Evolutionary conservation across 768 basidiomycete species (phyloP), one percentile per base, ranked within the genome.

Genomic region (Amanita polypyramis): DNA sequence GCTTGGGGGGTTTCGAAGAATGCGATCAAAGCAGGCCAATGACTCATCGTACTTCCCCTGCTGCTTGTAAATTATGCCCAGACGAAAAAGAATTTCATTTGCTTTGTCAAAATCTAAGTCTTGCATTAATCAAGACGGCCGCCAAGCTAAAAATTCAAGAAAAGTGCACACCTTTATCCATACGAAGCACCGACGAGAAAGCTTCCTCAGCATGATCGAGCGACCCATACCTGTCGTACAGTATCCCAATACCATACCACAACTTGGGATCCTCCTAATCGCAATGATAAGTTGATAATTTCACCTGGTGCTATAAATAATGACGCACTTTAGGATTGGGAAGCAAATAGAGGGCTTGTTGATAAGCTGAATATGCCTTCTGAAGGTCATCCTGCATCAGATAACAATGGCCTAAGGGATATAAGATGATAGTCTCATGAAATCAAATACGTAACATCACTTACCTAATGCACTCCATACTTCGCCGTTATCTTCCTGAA

Each of bases 61-160:
- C 60, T 97, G 95, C 69, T 99, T 98, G 75, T 98, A 98, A 52
- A 99, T 99, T 60, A 99, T 98, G 30, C 96, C 96, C 11, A 99
- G 76, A 29, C 96, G 82, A 71, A 98, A 99, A 23, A 95, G 82
- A 53, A 99, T 97, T 62, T 99, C 96, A 62, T 98, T 97, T 38
- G 93, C 86, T 71, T 97, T 97, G 71, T 97, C 93, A 56, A 98
- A 99, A 62, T 93, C 94, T 82, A 74, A 59, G 60, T 72, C 73
- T 74, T 59, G 46, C 43, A 60, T 64, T 47, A 61, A 53, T 58
- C 45, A 51, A 55, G 53, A 56, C 52, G 56, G 57, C 43, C 49
- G 48, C 55, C 33, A 39, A 27, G 23, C 42, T 15, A 43, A 46
- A 35, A 10, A 38, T 32, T n/a, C 25, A 47, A 33, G 43, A 65